These are phyloP conservation scores for Yamadazyma siamensis DNA, from an alignment of 1,139 yeast genomes.

Conservation along the genomic window DNA sequence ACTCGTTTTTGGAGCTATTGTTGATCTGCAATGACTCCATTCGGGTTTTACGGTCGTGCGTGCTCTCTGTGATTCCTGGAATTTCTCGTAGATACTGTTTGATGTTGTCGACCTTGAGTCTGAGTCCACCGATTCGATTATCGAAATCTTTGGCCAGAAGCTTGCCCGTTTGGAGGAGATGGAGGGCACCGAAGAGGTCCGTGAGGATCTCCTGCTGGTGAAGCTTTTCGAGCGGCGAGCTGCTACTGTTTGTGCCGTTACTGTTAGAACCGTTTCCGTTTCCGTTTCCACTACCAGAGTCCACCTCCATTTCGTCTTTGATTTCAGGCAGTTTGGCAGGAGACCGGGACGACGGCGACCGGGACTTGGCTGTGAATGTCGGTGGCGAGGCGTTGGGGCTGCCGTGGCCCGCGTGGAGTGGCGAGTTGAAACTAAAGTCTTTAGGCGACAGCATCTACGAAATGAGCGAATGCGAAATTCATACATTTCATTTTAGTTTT, in stretches of 20 bases:
- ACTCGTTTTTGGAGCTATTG: slow-evolving; percentile 24
- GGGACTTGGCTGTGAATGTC: too few relatives aligned
- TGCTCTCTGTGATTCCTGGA: slow-evolving; percentile 38
- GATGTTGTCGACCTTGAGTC: slow-evolving; percentile 33
- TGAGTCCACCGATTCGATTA: slow-evolving; percentile 40
- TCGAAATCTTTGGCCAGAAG: slow-evolving; percentile 44
- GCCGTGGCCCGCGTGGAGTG: neutral
- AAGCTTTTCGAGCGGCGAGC: slow-evolving; percentile 27
- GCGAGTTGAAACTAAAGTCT: slow-evolving; percentile 4
- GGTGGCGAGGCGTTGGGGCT: slow-evolving; percentile 4
- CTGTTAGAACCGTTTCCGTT: too few relatives aligned
- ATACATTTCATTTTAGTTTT: too few relatives aligned
- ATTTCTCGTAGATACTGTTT: slow-evolving; percentile 31
- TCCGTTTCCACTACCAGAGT: too few relatives aligned
- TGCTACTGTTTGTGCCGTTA: too few relatives aligned
- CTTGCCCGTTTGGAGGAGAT: slow-evolving; percentile 32
- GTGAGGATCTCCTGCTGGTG: slow-evolving; percentile 34
- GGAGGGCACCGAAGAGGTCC: slow-evolving; percentile 35
- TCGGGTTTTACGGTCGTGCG: slow-evolving; percentile 23
- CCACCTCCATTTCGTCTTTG: too few relatives aligned
- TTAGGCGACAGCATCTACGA: slow-evolving; percentile 12
- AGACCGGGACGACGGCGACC: too few relatives aligned
- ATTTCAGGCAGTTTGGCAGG: too few relatives aligned
- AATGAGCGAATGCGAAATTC: too few relatives aligned
- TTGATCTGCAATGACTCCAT: slow-evolving; percentile 25